Percentiles rank a stretch among this genome's conserved stretches.
phyloP scores from a whole-genome alignment of 441 rosid genomes.

The Populus hybrid region DNA sequence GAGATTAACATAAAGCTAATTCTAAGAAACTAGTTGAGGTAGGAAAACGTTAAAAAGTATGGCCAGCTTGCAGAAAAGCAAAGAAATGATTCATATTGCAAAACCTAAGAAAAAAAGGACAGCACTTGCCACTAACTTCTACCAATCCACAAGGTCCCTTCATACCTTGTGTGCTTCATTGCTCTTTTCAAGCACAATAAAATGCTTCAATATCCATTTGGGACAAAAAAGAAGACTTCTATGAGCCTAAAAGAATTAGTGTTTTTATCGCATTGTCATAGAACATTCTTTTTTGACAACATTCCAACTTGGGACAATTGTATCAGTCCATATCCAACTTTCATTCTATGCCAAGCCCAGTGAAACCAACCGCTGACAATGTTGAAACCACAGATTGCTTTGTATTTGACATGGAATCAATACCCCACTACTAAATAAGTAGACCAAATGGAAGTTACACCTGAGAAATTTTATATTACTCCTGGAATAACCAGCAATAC shows the following conservation, averaged over 20 bases:
- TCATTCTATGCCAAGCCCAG: not conserved
- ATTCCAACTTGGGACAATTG: not conserved
- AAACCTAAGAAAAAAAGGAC: not conserved
- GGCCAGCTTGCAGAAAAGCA: not conserved
- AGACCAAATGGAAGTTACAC: not conserved
- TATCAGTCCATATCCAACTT: not conserved
- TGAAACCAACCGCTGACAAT: not conserved
- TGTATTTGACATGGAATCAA: not conserved
- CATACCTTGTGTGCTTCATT: not conserved
- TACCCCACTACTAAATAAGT: no score
- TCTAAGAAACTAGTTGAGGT: not conserved
- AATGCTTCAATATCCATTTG: not conserved
- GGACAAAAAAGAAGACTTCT: not conserved
- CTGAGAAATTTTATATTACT: not conserved
- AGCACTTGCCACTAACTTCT: not conserved
- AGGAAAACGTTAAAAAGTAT: not conserved
- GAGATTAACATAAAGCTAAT: not conserved
- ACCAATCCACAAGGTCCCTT: not conserved
- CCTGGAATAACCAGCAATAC: not conserved
- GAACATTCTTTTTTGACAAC: not conserved
- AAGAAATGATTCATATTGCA: not conserved
- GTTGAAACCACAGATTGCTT: not conserved
- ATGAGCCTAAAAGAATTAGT: not conserved
- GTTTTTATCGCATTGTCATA: not conserved
- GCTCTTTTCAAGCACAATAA: not conserved